A percentile compares a stretch with the other conserved stretches of the same genome.
These are phyloP conservation scores for Cardamine chenopodiifolia DNA, from an alignment of 345 rosid genomes.

Conservation along the genomic window DNA sequence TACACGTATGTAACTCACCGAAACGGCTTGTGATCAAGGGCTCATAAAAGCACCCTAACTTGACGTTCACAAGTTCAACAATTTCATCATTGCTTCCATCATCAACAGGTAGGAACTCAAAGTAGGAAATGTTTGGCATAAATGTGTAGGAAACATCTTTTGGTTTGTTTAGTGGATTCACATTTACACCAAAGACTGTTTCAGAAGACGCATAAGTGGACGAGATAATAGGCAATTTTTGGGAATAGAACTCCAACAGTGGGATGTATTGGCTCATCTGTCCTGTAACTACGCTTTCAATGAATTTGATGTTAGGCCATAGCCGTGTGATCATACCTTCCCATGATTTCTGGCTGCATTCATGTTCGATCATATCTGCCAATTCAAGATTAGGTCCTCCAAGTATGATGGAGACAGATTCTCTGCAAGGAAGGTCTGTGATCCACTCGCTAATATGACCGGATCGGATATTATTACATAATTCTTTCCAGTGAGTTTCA, in stretches of 20 bases:
- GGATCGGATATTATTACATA: conserved; percentile 52
- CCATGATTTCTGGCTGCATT: conserved; percentile 55
- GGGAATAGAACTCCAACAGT: conserved; percentile 58
- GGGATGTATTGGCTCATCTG: conserved; percentile 67
- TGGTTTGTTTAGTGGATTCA: conserved; percentile 60
- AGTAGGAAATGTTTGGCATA: conserved; percentile 67
- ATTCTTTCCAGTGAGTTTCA: conserved; percentile 58
- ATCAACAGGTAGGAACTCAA: conserved; percentile 57
- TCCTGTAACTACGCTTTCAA: conserved; percentile 60
- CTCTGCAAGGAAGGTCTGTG: conserved; percentile 49
- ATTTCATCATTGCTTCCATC: conserved; percentile 31
- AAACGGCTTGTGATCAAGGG: conserved; percentile 60
- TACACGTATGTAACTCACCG: conserved; percentile 48
- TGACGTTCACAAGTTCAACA: conserved; percentile 59
- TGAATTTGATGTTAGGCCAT: conserved; percentile 63
- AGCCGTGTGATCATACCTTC: conserved; percentile 62
- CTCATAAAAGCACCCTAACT: conserved; percentile 62
- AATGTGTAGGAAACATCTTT: conserved; percentile 68
- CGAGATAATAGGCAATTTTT: conserved; percentile 58
- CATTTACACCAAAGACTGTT: conserved; percentile 58
- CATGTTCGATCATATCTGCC: conserved; percentile 47
- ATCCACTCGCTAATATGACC: conserved; percentile 63
- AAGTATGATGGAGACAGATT: conserved; percentile 41
- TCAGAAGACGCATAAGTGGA: conserved; percentile 69
- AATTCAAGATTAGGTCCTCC: conserved; percentile 46